Evolutionary conservation across 2,329 filamentous ascomycete species (phyloP).

Genomic region (Colletotrichum abscissum): DNA sequence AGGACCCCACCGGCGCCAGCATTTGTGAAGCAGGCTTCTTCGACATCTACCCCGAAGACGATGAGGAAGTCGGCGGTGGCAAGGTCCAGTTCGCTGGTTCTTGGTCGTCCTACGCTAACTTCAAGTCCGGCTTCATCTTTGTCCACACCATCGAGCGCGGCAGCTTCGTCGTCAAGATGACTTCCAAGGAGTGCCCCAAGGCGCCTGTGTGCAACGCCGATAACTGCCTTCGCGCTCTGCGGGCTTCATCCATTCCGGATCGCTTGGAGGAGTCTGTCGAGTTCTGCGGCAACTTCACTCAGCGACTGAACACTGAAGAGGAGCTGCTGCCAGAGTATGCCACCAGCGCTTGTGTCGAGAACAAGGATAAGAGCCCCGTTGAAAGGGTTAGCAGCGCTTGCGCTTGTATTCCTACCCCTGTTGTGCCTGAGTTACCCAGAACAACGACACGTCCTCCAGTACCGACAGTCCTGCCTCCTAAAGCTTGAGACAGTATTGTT

Average conservation of each 20-base stretch:
- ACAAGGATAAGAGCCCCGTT: slow-evolving; percentile 24
- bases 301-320: slow-evolving; percentile 26
- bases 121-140: slow-evolving; percentile 39
- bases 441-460: slow-evolving; percentile 39
- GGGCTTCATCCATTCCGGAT: slow-evolving; percentile 33
- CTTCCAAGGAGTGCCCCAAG: slow-evolving; percentile 35
- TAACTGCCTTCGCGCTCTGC: slow-evolving; percentile 39
- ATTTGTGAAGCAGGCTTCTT: slow-evolving; percentile 58
- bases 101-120: slow-evolving; percentile 38
- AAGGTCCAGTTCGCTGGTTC: slow-evolving; percentile 35
- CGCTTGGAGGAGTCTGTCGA: slow-evolving; percentile 37
- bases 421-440: slow-evolving; percentile 40
- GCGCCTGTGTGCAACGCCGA: slow-evolving; percentile 37
- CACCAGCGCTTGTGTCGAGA: slow-evolving; percentile 31
- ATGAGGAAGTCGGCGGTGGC: slow-evolving; percentile 38
- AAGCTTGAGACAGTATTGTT: too few relatives aligned
- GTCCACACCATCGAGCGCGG: slow-evolving; percentile 40
- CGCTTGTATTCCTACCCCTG: slow-evolving; percentile 37
- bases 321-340: slow-evolving; percentile 35
- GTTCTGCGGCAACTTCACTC: slow-evolving; percentile 37
- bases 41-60: slow-evolving; percentile 54
- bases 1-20: slow-evolving; percentile 48
- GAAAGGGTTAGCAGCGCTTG: slow-evolving; percentile 38
- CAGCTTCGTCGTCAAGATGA: slow-evolving; percentile 39
- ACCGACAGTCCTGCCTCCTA: slow-evolving; percentile 38